Base-by-base conservation (phyloP, 257 asterid species). In the Ligustrum vulgare region DNA sequence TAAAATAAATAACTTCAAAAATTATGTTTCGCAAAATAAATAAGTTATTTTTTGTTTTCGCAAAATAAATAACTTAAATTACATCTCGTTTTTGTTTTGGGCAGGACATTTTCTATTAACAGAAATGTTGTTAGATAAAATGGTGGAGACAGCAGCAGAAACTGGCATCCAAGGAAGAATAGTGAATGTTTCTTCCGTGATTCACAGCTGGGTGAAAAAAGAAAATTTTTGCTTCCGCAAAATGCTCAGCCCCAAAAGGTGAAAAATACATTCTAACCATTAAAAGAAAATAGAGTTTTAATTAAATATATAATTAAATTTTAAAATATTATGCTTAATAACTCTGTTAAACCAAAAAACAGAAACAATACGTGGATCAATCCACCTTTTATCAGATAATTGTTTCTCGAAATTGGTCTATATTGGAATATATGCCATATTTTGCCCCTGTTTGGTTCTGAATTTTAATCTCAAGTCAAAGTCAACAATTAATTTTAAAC, bases 41-140 rank as follows among this genome's bases (percentile, higher is more conserved):
- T 63, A 28, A 66, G 9, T 15, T 33, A 22, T n/a, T n/a, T n/a
- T n/a, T n/a, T n/a, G n/a, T n/a, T 37, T 7, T 8, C 39, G 34
- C n/a, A 23, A 16, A 11, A 4, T 33, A 36, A 49, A 13, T 63
- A 28, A 66, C 13, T 15, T 33, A 22, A 22, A 37, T 37, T 37
- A 37, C 43, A 37, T 37, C 43, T 37, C 8, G 43, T 70, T 60
- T 39, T 18, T 4, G 22, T 64, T 74, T 71, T 10, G 71, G 82
- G 76, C 85, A 92, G 99, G 99, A 73, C 99, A 92, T 86, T 95
- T 91, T 83, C 75, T 88, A 32, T 69, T 91, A 81, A 93, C 99
- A 77, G 95, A 93, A 62, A 83, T 91, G 96, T 84, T 95, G 78
- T 37, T 95, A 49, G 96, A 80, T 65, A 95, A 83, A 85, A 91